Evolutionary conservation across 192 early-diverging fungal genomes (phyloP).

Genomic region (Backusella tuberculispora): DNA sequence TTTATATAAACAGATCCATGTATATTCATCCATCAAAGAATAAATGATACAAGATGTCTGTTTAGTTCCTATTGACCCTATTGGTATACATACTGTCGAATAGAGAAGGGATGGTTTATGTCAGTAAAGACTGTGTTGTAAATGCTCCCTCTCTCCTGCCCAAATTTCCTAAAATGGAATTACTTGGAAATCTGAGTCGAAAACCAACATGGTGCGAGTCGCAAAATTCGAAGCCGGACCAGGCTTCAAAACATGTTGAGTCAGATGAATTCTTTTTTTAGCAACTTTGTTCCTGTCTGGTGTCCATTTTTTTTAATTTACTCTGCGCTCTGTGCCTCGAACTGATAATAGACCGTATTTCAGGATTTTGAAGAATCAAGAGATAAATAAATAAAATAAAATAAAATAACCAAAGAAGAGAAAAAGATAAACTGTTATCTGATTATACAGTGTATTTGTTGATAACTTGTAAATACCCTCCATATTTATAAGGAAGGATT

Average conservation of each 20-base stretch:
- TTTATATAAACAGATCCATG: not conserved
- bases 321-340: not conserved
- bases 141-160: not conserved
- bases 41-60: not conserved
- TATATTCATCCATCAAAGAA: slow-evolving; percentile 2
- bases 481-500: not conserved
- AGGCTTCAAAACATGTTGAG: not conserved
- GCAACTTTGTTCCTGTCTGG: not conserved
- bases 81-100: slow-evolving; percentile 26
- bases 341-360: not conserved
- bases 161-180: not conserved
- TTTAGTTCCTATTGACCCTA: not conserved
- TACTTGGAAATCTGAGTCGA: not conserved
- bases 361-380: not conserved
- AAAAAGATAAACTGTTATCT: not conserved
- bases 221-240: not conserved
- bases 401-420: not conserved
- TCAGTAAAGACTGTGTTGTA: slow-evolving; percentile 5
- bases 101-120: slow-evolving; percentile 20
- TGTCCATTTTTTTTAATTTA: not conserved
- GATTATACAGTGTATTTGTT: slow-evolving; percentile 8
- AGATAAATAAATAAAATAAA: not conserved
- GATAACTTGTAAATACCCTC: not conserved
- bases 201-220: not conserved
- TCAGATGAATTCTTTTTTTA: not conserved